A percentile compares a stretch with the other conserved stretches of the same genome.
Conservation (phyloP, 2,329 filamentous ascomycete species). For the Colletotrichum sp. region DNA sequence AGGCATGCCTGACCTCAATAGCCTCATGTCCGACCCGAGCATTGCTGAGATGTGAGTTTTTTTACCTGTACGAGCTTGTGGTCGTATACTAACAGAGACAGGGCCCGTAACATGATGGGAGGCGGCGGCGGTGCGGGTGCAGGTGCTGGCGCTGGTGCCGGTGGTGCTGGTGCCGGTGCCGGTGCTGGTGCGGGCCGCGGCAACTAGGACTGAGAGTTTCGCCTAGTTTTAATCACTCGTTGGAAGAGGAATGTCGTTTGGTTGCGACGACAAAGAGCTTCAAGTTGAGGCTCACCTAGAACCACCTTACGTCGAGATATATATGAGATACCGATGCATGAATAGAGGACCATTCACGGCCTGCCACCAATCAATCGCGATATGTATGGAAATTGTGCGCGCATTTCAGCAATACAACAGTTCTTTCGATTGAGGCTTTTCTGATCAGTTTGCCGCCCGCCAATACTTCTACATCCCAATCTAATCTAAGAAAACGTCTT, state of each 20-base stretch:
- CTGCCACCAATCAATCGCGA: background rate
- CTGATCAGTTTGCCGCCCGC: background rate
- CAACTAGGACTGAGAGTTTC: background rate
- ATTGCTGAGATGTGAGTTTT: slow-evolving; percentile 86
- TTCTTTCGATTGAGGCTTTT: background rate
- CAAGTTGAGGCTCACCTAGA: background rate
- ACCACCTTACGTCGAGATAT: background rate
- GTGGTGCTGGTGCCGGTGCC: slow-evolving; percentile 28
- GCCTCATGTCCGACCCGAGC: slow-evolving; percentile 89
- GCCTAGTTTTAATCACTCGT: background rate
- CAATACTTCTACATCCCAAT: background rate
- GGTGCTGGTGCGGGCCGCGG: slow-evolving; percentile 28
- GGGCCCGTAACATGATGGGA: slow-evolving; percentile 54
- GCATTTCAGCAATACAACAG: background rate
- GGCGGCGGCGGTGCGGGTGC: slow-evolving; percentile 28
- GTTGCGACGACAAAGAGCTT: background rate
- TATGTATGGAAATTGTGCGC: background rate
- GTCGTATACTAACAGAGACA: slow-evolving; percentile 23
- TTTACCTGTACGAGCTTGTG: background rate
- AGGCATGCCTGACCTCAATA: slow-evolving; percentile 87
- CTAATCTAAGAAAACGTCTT: background rate
- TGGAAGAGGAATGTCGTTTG: background rate
- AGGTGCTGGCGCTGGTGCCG: slow-evolving; percentile 24
- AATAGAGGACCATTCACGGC: background rate
- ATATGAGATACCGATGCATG: slow-evolving; percentile 2